Evolutionary conservation across 805 yeast species (phyloP).

Genomic region (Hanseniaspora thailandica): DNA sequence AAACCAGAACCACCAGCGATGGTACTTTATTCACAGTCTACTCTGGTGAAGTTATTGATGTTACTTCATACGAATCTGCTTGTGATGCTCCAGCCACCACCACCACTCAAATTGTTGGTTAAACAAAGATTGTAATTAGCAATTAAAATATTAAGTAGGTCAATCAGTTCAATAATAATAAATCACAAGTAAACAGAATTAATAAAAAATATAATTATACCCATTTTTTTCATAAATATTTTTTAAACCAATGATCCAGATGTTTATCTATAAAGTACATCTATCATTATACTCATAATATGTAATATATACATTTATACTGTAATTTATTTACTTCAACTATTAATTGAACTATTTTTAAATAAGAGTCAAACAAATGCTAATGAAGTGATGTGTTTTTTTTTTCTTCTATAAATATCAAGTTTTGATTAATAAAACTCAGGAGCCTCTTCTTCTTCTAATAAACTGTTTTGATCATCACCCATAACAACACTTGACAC

Average conservation of each 20-base stretch:
- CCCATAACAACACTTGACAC: not conserved
- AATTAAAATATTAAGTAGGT: not conserved
- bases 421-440: constrained; percentile 2
- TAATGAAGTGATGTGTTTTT: too few species aligned
- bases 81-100: not conserved
- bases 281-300: too few species aligned
- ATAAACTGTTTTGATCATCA: not conserved
- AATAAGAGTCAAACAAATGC: too few species aligned
- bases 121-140: not conserved
- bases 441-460: constrained; percentile 11
- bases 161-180: not conserved
- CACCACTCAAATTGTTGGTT: not conserved
- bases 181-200: not conserved
- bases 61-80: not conserved
- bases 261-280: too few species aligned
- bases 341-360: too few species aligned
- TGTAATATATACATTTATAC: too few species aligned
- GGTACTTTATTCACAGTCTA: constrained; percentile 4
- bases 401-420: too few species aligned
- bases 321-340: too few species aligned
- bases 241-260: too few species aligned
- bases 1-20: not conserved
- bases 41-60: constrained; percentile 5
- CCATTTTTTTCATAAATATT: too few species aligned
- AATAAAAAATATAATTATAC: too few species aligned